Conservation (phyloP, 768 basidiomycete genomes). For the Phylloporus sp. region DNA sequence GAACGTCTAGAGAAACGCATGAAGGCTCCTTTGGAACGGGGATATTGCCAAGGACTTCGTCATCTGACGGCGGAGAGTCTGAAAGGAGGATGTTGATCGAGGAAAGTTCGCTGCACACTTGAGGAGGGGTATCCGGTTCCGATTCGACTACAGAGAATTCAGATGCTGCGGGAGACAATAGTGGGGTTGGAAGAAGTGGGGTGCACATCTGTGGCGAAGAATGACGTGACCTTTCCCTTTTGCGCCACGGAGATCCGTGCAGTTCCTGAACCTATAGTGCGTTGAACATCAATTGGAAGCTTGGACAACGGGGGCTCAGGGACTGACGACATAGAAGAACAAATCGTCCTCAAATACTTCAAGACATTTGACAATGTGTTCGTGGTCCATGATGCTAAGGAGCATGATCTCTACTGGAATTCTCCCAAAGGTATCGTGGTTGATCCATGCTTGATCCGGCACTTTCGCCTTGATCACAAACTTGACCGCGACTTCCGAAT, state of each 20-base stretch:
- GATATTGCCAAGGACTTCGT: constrained; percentile 6
- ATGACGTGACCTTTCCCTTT: constrained; percentile 33
- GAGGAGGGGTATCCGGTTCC: constrained; percentile 41
- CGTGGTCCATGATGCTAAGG: constrained; percentile 67
- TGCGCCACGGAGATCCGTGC: constrained; percentile 87
- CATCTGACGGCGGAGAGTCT: constrained; percentile 9
- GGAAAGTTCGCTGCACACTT: constrained; percentile 23
- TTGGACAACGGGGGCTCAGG: not conserved
- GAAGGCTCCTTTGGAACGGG: constrained; percentile 10
- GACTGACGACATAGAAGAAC: constrained; percentile 82
- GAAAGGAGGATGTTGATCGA: constrained; percentile 16
- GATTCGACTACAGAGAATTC: constrained; percentile 42
- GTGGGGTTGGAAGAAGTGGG: constrained; percentile 41
- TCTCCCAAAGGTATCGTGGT: constrained; percentile 54
- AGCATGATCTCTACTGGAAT: constrained; percentile 82
- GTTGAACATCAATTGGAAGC: constrained; percentile 1
- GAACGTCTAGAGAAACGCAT: constrained; percentile 12
- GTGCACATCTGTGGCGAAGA: constrained; percentile 25
- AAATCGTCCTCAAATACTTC: constrained; percentile 79
- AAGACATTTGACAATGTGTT: constrained; percentile 76
- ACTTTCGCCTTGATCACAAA: constrained; percentile 82
- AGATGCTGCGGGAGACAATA: constrained; percentile 54
- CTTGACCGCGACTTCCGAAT: constrained; percentile 84
- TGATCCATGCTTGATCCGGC: constrained; percentile 47
- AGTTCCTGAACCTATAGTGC: constrained; percentile 75